phyloP scores from a whole-genome alignment of 2,329 filamentous ascomycete species.

The Arthrobotrys iridis region DNA sequence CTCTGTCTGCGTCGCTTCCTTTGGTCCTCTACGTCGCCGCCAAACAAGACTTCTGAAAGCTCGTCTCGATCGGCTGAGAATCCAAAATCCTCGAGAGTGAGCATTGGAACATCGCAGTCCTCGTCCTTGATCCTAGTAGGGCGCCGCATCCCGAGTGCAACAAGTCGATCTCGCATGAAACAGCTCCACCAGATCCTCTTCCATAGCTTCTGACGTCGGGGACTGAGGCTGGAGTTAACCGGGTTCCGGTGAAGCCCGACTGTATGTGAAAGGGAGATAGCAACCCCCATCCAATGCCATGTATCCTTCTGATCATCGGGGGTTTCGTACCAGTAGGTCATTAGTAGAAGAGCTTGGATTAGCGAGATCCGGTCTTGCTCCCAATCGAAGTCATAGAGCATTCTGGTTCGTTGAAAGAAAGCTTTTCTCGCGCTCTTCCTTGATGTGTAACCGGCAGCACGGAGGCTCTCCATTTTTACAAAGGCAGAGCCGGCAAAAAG shows the following conservation, averaged over 20 bases:
- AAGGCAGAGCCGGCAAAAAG: conserved; percentile 95
- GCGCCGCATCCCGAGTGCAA: conserved; percentile 91
- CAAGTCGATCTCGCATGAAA: conserved; percentile 91
- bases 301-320: conserved; percentile 97
- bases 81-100: conserved; percentile 85
- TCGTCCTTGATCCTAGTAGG: conserved; percentile 92
- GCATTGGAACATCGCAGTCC: conserved; percentile 92
- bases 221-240: conserved; percentile 77
- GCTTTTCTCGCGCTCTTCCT: conserved; percentile 84
- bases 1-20: conserved; percentile 69
- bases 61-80: conserved; percentile 61
- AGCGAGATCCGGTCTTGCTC: conserved; percentile 88
- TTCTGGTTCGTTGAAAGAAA: conserved; percentile 87
- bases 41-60: conserved; percentile 41
- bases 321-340: conserved; percentile 98
- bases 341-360: conserved; percentile 85
- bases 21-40: conserved; percentile 54
- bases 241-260: conserved; percentile 92
- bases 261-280: conserved; percentile 89
- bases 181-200: conserved; percentile 98
- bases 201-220: conserved; percentile 81
- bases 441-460: conserved; percentile 78
- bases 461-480: conserved; percentile 80
- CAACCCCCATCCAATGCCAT: conserved; percentile 98
- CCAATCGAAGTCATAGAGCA: conserved; percentile 95